Evolutionary conservation across 2,329 filamentous ascomycete genomes (phyloP), one percentile per base, ranked within the genome.

Genomic region (Aspergillus tamarii): DNA sequence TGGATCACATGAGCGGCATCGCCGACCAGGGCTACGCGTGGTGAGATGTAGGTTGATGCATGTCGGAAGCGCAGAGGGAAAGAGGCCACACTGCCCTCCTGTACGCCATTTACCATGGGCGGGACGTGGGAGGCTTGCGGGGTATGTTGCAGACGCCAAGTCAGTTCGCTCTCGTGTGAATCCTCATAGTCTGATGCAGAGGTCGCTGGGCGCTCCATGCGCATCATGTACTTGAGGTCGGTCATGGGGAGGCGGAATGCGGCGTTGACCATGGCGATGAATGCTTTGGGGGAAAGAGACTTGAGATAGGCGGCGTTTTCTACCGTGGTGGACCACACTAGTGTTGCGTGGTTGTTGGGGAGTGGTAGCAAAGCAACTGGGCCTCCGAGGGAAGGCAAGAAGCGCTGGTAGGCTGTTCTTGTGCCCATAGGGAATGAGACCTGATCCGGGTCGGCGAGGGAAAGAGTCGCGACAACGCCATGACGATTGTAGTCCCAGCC

Each of bases 1-100:
- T 99, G 95, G 68, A 97, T 89, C 1, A 94, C 96, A 77, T 99
- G 95, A 9, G 95, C 95, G 1, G 95, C 95, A 69, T 99, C 95
- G 65, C 95, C 95, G 41, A 99, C 88, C 1, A 99, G 86, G 0
- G 94, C 95, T 10, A 97, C 84, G n/a, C 95, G 90, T 73, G 97
- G 93, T 45, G 89, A 91, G 48, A 92, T 91, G 75, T 99, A 99
- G 1, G 92, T 93, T 73, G 96, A 92, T n/a, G 94, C 94, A 76
- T 99, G 95, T 32, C 94, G 89, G 82, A 98, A 85, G 74, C 91
- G 92, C 21, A 99, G 86, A 0, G 95, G 95, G 79, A 99, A 99
- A 0, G 92, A 94, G 1, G 95, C 94, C 16, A 96, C 83, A 21
- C 88, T 93, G 69, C 89, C 89, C 59, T 90, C 84, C 76, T 98